phyloP scores from a whole-genome alignment of 2,329 filamentous ascomycete species.

The Aspergillus versicolor region DNA sequence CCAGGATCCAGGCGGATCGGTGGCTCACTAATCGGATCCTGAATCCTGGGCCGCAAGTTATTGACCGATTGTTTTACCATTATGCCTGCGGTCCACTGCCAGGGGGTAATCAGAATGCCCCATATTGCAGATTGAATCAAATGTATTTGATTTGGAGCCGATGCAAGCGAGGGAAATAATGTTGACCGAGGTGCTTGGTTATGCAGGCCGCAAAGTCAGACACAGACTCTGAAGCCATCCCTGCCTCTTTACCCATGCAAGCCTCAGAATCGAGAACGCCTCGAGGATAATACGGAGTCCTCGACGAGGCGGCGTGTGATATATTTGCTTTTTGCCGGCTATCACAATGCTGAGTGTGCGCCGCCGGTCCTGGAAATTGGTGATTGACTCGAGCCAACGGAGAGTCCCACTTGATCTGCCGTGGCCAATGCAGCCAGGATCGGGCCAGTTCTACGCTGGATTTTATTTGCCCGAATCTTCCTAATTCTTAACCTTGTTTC shows the following conservation, averaged over 20 bases:
- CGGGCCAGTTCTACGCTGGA: neutral
- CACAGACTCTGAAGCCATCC: neutral
- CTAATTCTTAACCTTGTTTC: neutral
- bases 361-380: too few species aligned
- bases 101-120: neutral
- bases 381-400: neutral
- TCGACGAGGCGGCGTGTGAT: too few species aligned
- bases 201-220: neutral
- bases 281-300: neutral
- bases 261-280: neutral
- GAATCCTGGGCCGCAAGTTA: slow-evolving; percentile 1
- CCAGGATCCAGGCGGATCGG: slow-evolving; percentile 1
- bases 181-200: neutral
- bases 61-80: slow-evolving; percentile 3
- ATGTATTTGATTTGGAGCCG: slow-evolving; percentile 2
- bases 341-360: too few species aligned
- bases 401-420: slow-evolving; percentile 13
- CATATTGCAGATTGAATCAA: neutral
- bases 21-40: neutral
- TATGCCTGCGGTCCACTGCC: neutral
- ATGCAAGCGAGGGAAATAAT: slow-evolving; percentile 9
- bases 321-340: neutral
- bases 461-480: slow-evolving; percentile 2
- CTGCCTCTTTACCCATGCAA: neutral
- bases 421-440: slow-evolving; percentile 14